A percentile compares a stretch with the other conserved stretches of the same genome.
These are phyloP conservation scores for Sergeia podlipaevii DNA, from an alignment of 208 protist species.

Conservation along the genomic window DNA sequence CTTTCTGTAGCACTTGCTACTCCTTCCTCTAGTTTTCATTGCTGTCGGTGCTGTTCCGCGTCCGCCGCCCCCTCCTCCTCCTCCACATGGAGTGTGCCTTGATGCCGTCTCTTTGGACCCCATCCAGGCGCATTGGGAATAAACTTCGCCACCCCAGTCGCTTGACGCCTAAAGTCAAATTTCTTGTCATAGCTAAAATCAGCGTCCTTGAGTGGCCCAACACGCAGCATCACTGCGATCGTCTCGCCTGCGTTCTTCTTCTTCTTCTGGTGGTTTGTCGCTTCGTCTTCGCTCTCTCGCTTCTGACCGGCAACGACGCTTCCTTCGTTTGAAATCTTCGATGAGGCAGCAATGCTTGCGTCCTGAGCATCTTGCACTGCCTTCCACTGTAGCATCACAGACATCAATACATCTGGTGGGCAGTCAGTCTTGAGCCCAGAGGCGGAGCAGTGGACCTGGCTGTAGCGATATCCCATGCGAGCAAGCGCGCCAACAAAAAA, in stretches of 20 bases:
- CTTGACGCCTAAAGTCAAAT: slow-evolving; percentile 75
- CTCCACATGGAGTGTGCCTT: slow-evolving; percentile 38
- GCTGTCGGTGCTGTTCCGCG: not conserved
- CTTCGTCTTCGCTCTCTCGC: slow-evolving; percentile 2
- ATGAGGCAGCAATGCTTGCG: not conserved
- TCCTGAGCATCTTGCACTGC: slow-evolving; percentile 25
- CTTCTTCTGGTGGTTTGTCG: slow-evolving; percentile 8
- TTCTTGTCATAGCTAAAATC: slow-evolving; percentile 78
- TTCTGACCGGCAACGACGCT: not conserved
- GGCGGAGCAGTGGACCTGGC: slow-evolving; percentile 88
- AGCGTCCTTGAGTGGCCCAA: slow-evolving; percentile 36
- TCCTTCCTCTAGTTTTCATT: not conserved
- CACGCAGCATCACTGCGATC: slow-evolving; percentile 13
- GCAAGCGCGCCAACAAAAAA: slow-evolving; percentile 69
- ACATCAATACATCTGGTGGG: slow-evolving; percentile 76
- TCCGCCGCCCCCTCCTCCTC: slow-evolving; percentile 12
- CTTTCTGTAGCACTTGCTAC: not conserved
- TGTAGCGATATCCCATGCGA: slow-evolving; percentile 85
- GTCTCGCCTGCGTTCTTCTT: not conserved
- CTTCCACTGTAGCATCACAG: slow-evolving; percentile 85
- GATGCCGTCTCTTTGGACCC: slow-evolving; percentile 82
- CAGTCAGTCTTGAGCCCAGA: slow-evolving; percentile 92
- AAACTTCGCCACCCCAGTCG: slow-evolving; percentile 79
- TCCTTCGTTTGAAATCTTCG: not conserved
- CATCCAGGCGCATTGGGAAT: slow-evolving; percentile 87